Evolutionary conservation across 345 rosid genomes (phyloP), one percentile per base, ranked within the genome.

Genomic region (Rubroshorea leprosula): DNA sequence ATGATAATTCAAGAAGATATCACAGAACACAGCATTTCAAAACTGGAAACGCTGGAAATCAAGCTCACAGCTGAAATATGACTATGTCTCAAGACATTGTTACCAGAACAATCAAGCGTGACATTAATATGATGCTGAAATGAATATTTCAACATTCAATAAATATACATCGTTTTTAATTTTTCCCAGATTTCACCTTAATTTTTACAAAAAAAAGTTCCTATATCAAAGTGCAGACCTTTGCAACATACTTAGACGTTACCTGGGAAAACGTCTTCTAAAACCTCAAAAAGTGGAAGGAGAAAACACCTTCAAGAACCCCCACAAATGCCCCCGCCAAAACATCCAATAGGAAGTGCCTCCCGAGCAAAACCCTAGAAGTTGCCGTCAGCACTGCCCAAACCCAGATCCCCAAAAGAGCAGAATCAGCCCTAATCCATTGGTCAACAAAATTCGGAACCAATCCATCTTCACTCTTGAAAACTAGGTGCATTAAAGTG

Each of bases 331-430:
- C 76, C 54, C 97, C 99, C 14, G 81, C 85, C 63, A 82, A 67
- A 10, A 93, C 91, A 52, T 93, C 96, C 2, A 73, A 46, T 43
- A 78, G 73, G 23, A 76, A 89, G 76, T 89, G 97, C 55, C 97
- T 74, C 49, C 97, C 99, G 1, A 89, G 83, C 18, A 89, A 70
- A 75, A 86, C 83, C 76, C 96, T 79, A 19, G 99, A 93, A 18
- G 64, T 17, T 5, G 91, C 82, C 4, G 97, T 85, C 31, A 69
- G 55, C 49, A 49, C 49, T 15, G 99, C 97, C 96, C 99, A 93
- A 16, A 62, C 57, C 77, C 85, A 76, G 18, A 79, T 74, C 7
- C 26, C 72, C 2, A 63, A 23, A 47, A 74, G 65, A 38, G 77
- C 71, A 5, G 60, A 64, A 73, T 62, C 59, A 25, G 41, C 35